Evolutionary conservation across 225 moss, liverwort and hornwort genomes (phyloP).

Genomic region (Bryoerythrophyllum caledonicum): DNA sequence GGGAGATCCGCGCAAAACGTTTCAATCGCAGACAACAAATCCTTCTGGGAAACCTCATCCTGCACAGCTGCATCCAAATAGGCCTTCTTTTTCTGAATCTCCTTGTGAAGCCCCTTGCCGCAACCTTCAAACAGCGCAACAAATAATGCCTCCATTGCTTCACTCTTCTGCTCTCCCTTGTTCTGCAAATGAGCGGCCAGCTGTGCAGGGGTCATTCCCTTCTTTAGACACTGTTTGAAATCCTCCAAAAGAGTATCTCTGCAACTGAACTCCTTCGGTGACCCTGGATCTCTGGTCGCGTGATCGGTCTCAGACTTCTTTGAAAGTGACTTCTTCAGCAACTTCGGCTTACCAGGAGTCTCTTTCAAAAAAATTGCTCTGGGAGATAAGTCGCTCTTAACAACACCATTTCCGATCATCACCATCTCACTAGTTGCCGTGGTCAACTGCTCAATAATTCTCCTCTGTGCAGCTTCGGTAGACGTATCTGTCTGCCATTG

Average conservation of each 20-base stretch:
- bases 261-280: slow-evolving; percentile 47
- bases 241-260: slow-evolving; percentile 68
- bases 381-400: slow-evolving; percentile 65
- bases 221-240: slow-evolving; percentile 66
- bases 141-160: slow-evolving; percentile 78
- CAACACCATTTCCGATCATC: slow-evolving; percentile 61
- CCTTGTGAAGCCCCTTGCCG: slow-evolving; percentile 87
- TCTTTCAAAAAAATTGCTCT: slow-evolving; percentile 47
- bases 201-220: slow-evolving; percentile 67
- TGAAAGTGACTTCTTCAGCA: slow-evolving; percentile 65
- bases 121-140: slow-evolving; percentile 74
- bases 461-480: slow-evolving; percentile 85
- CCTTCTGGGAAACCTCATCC: slow-evolving; percentile 64
- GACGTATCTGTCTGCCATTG: slow-evolving; percentile 98
- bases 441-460: slow-evolving; percentile 90
- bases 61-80: slow-evolving; percentile 71
- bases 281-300: slow-evolving; percentile 47
- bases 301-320: slow-evolving; percentile 67
- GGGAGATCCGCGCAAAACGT: slow-evolving; percentile 55
- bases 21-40: slow-evolving; percentile 62
- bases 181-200: slow-evolving; percentile 51
- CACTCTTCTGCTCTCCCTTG: slow-evolving; percentile 46
- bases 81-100: slow-evolving; percentile 59
- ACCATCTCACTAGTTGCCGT: slow-evolving; percentile 98
- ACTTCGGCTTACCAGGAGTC: slow-evolving; percentile 50